A percentile compares a stretch with the other conserved stretches of the same genome.
Conservation (phyloP, 2,329 filamentous ascomycete genomes). For the Chaetomiaceae sp. region DNA sequence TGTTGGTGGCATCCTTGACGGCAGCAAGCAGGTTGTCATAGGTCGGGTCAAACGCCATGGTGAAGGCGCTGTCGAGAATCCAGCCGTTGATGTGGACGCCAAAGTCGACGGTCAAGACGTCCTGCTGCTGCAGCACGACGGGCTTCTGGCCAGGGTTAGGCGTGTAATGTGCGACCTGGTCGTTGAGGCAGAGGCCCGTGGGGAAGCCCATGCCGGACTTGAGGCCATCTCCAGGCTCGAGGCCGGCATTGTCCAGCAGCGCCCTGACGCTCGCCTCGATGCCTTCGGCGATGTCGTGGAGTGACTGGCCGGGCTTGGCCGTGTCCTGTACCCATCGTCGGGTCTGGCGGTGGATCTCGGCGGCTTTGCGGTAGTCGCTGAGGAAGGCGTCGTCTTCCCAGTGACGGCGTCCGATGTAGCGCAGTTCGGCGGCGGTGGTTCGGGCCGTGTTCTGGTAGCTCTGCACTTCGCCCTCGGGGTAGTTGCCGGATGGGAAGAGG, state of each 20-base stretch:
- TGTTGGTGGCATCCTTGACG: constrained; percentile 74
- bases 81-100: constrained; percentile 75
- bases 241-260: constrained; percentile 67
- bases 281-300: constrained; percentile 74
- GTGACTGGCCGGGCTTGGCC: constrained; percentile 70
- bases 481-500: constrained; percentile 11
- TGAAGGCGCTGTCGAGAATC: constrained; percentile 79
- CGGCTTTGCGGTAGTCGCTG: constrained; percentile 70
- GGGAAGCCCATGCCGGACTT: constrained; percentile 79
- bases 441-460: constrained; percentile 9
- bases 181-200: constrained; percentile 74
- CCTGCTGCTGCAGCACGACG: constrained; percentile 61
- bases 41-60: constrained; percentile 66
- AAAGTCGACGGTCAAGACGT: constrained; percentile 81
- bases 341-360: constrained; percentile 76
- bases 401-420: constrained; percentile 1
- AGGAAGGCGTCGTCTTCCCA: constrained; percentile 53
- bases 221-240: constrained; percentile 70
- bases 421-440: constrained; percentile 8
- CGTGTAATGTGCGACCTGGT: constrained; percentile 77
- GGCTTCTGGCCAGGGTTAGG: constrained; percentile 76
- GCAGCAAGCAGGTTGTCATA: constrained; percentile 71
- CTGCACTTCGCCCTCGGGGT: constrained; percentile 9
- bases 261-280: constrained; percentile 76
- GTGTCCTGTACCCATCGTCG: constrained; percentile 74